These are phyloP conservation scores for Lentinula lateritia DNA, from an alignment of 768 basidiomycete genomes.

Conservation along the genomic window DNA sequence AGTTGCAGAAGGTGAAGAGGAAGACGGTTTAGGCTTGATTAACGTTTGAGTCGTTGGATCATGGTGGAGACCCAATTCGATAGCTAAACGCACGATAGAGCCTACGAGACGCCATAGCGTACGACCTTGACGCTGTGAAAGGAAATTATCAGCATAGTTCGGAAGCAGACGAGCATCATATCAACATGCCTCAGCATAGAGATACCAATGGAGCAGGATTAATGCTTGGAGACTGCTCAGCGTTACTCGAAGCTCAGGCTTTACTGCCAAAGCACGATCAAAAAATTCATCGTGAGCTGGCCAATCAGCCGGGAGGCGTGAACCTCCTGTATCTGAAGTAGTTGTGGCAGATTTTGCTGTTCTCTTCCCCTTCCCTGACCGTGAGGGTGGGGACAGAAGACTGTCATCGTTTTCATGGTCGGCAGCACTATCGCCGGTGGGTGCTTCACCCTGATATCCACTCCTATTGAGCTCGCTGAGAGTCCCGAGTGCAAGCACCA, in stretches of 20 bases:
- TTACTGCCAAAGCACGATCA: slow-evolving; percentile 68
- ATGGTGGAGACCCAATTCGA: slow-evolving; percentile 84
- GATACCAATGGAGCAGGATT: slow-evolving; percentile 83
- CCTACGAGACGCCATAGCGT: slow-evolving; percentile 87
- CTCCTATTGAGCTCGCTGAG: slow-evolving; percentile 78
- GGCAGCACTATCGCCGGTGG: slow-evolving; percentile 14
- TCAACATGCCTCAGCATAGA: slow-evolving; percentile 72
- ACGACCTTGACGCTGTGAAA: slow-evolving; percentile 73
- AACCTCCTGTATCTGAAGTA: not conserved
- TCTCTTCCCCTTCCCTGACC: slow-evolving; percentile 18
- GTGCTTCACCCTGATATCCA: slow-evolving; percentile 37
- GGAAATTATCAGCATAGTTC: not conserved
- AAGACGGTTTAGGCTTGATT: not conserved
- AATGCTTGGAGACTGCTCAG: slow-evolving; percentile 79
- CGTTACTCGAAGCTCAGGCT: slow-evolving; percentile 79
- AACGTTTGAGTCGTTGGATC: slow-evolving; percentile 66
- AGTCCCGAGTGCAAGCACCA: slow-evolving; percentile 76
- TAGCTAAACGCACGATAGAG: slow-evolving; percentile 72
- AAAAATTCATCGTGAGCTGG: slow-evolving; percentile 84
- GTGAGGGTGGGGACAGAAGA: not conserved
- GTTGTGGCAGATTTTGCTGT: not conserved
- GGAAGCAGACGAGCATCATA: not conserved
- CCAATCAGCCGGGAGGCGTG: slow-evolving; percentile 53
- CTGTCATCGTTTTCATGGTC: not conserved
- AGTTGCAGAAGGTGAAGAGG: not conserved